Base-by-base conservation (phyloP, 192 early-diverging fungal species). In the Jimgerdemannia flammicorona region DNA sequence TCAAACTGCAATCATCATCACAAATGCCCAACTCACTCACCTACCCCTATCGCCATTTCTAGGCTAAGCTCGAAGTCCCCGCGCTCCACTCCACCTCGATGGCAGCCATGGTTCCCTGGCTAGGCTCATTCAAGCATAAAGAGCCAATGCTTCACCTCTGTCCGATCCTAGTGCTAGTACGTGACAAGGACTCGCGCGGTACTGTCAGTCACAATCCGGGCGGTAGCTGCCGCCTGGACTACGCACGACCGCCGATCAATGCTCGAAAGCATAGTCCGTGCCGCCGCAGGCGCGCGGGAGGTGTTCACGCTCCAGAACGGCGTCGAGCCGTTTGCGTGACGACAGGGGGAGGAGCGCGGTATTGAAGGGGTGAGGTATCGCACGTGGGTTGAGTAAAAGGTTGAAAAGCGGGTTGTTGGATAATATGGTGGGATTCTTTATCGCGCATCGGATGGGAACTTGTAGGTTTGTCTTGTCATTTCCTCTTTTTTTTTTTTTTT, bases 371-470 rank as follows among this genome's bases (percentile, higher is more conserved):
- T 72, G 4, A 44, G 78, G 3, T 83, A 74, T 54, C 59, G 71
- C 3, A 66, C 87, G 74, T 74, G 75, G 78, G 19, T 80, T 81
- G 41, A 63, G 19, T 79, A 75, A 7, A 69, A 75, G 19, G 77
- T 81, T 0, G 70, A 43, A 80, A 74, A 42, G 59, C 66, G 40
- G 85, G 8, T 17, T 87, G 44, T 70, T 76, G 19, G 44, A 79
- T 7, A 75, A 76, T 41, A 83, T 81, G 20, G 63, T 79, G 39
- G 67, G 66, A 10, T 42, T 90, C 43, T 85, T 87, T 17, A 77
- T 72, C 76, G 88, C 89, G 8, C 91, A 95, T 85, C 92, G 93
- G 75, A 90, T 91, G 87, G 85, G 87, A 67, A 77, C 86, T 14
- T 86, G 84, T 89, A 87, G 44, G 78, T 77, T 14, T 42, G 20